Evolutionary conservation across 106 monocot genomes (phyloP), one percentile per base, ranked within the genome.

Genomic region (Acanthochlamys bracteata): DNA sequence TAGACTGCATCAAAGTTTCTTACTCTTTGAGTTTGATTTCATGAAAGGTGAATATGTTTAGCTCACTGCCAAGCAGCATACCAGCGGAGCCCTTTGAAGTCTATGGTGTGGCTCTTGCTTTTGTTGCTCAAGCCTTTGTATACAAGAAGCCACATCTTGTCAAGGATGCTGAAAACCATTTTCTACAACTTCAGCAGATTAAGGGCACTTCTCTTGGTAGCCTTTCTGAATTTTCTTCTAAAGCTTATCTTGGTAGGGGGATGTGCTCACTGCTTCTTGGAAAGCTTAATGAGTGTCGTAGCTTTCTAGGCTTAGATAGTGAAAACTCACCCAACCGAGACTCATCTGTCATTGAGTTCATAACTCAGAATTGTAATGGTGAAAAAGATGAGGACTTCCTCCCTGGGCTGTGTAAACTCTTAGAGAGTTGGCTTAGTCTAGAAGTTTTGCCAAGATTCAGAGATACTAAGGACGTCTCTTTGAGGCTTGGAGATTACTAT

Each of bases 1-100:
- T n/a, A n/a, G n/a, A n/a, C n/a, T n/a, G n/a, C 21, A 40, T 0
- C 59, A 19, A 0, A 12, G 23, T 0, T n/a, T 66, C 25, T 63
- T n/a, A 20, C 46, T 27, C 14, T 7, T 66, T 42, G 52, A 25
- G 64, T 75, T 79, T 54, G 42, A 24, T 66, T 43, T 39, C 67
- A 43, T 66, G n/a, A 21, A 80, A 96, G 96, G 84, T 96, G 72
- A 83, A 96, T 57, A 70, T 91, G 59, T 88, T 82, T 80, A 66
- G 74, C 62, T 66, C 80, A 46, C 80, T 82, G 73, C 96, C 96
- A 52, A 90, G 75, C 58, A 85, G 83, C 56, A 81, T 96, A 64
- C 85, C 78, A 4, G 80, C 88, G n/a, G 96, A 96, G 68, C 73
- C 76, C 43, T 96, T 90, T 56, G 91, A 96, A 83, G 79, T 85